Evolutionary conservation across 2,329 filamentous ascomycete genomes (phyloP).

Genomic region (Aspergillus sp.): DNA sequence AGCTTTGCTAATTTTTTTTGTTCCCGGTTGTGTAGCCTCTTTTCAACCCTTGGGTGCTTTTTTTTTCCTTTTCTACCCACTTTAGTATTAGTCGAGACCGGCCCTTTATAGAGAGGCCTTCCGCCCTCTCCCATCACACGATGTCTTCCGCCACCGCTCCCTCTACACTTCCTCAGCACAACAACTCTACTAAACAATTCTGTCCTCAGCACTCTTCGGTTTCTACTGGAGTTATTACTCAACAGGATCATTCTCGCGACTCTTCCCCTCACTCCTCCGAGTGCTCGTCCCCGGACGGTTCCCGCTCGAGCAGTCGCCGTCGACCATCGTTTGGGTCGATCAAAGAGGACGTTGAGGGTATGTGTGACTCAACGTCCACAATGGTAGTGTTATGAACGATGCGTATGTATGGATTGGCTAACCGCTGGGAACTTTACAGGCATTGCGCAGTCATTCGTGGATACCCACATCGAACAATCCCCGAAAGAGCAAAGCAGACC

Average conservation of each 20-base stretch:
- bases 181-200: constrained; percentile 24
- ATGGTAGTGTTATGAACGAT: too few species aligned
- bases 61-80: constrained; percentile 5
- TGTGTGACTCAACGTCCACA: constrained; percentile 12
- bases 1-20: constrained; percentile 13
- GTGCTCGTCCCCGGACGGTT: constrained; percentile 31
- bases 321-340: constrained; percentile 40
- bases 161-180: constrained; percentile 5
- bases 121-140: constrained; percentile 18
- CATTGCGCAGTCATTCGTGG: constrained; percentile 41
- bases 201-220: constrained; percentile 16
- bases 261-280: constrained; percentile 27
- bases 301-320: constrained; percentile 34
- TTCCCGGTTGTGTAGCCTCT: constrained; percentile 5
- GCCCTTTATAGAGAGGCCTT: constrained; percentile 4
- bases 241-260: constrained; percentile 19
- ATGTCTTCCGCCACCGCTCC: constrained; percentile 26
- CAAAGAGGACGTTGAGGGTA: constrained; percentile 40
- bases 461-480: constrained; percentile 29
- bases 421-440: too few species aligned
- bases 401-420: too few species aligned
- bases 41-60: constrained; percentile 1
- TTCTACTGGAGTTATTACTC: constrained; percentile 15
- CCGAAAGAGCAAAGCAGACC: constrained; percentile 19
- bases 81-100: constrained; percentile 7